These are phyloP conservation scores for Coffea eugenioides DNA, from an alignment of 257 asterid genomes.

Conservation along the genomic window DNA sequence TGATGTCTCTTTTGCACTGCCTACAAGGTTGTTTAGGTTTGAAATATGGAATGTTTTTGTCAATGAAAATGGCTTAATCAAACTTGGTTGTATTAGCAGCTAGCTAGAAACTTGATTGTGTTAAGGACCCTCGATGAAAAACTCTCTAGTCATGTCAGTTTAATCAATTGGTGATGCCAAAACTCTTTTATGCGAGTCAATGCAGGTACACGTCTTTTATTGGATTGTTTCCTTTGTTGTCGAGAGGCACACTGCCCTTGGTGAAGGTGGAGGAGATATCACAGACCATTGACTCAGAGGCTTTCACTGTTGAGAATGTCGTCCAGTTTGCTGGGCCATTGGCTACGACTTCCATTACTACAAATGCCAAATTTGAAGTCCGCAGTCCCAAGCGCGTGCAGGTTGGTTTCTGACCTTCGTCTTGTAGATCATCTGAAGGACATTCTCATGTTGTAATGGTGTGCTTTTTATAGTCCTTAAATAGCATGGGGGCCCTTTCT, in stretches of 20 bases:
- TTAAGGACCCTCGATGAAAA: background rate
- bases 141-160: too few species aligned
- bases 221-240: conserved; percentile 70
- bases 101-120: background rate
- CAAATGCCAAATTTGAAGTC: conserved; percentile 90
- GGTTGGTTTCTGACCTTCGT: conserved; percentile 35
- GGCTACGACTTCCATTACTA: conserved; percentile 66
- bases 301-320: conserved; percentile 74
- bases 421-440: background rate
- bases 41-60: background rate
- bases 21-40: background rate
- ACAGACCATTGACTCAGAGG: conserved; percentile 69
- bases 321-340: conserved; percentile 74
- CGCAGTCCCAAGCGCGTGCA: conserved; percentile 95
- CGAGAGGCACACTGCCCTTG: conserved; percentile 62
- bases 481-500: too few species aligned
- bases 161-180: too few species aligned
- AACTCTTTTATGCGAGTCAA: conserved; percentile 10
- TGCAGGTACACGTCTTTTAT: conserved; percentile 80
- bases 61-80: background rate
- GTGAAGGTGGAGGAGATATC: conserved; percentile 84
- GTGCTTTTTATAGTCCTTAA: background rate
- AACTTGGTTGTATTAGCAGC: background rate
- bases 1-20: too few species aligned
- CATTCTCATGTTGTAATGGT: background rate